Base-by-base conservation (phyloP, 1,284 basidiomycete species). In the Cystobasidium slooffiae region DNA sequence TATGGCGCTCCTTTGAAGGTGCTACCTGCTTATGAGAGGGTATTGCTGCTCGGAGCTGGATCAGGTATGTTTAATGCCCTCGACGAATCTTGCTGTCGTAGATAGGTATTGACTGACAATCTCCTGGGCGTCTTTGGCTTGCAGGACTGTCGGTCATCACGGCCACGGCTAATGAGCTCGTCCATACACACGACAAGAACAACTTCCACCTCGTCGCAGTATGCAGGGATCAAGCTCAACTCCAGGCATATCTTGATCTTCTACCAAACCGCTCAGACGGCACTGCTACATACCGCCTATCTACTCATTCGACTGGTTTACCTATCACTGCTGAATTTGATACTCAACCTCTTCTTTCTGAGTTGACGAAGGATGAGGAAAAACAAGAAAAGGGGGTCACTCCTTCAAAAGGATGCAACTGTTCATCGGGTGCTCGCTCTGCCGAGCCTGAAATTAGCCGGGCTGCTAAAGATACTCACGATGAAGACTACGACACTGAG, bases 241-340 rank as follows among this genome's bases (percentile, higher is more conserved):
- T 70, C 5, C 43, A 53, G 62, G 58, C 68, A n/a, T 70, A 70
- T 53, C 58, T 70, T 16, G 59, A 70, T 41, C 51, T 55, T 51
- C 47, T 65, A n/a, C 67, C 52, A 8, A 22, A 31, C 4, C 44
- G 39, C 20, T 41, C 41, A 52, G 31, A 51, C 10, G 49, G 24
- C 10, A 41, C 1, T 18, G 37, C 61, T 24, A 1, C 31, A 63
- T 43, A 56, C 47, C 66, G 22, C 37, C 53, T 68, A 8, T 31
- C 24, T 0, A 43, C 44, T 20, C n/a, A 62, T 24, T 62, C 59
- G 7, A 62, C 59, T n/a, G 41, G 66, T 39, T 37, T 44, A 16
- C n/a, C 66, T 20, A 41, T 68, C 43, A 7, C 24, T 9, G 41
- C 63, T 6, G 53, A 56, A 22, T 3, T n/a, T 31, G 53, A 31